Conservation (phyloP, 1,139 yeast species). For the Scheffersomyces lignicola region DNA sequence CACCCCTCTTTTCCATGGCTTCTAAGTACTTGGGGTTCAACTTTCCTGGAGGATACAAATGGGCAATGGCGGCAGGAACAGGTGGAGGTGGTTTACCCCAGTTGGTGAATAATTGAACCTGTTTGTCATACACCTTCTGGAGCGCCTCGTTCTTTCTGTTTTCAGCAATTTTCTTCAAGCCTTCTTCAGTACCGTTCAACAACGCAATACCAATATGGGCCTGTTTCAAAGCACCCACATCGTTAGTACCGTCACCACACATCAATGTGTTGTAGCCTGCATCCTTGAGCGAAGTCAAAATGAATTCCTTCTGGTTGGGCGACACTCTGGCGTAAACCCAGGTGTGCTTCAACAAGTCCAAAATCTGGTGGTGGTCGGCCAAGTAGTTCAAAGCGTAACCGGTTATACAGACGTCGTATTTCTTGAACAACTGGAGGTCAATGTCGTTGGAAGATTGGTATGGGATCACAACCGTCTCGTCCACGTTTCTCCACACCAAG, state of each 20-base stretch:
- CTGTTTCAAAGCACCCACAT: conserved; percentile 98
- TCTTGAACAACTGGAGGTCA: conserved; percentile 57
- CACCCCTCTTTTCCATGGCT: conserved; percentile 84
- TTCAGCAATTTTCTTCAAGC: conserved; percentile 87
- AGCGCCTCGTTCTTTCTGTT: conserved; percentile 67
- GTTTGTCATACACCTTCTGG: conserved; percentile 78
- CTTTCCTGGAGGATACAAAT: conserved; percentile 95
- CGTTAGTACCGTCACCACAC: conserved; percentile 99
- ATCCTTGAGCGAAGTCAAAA: conserved; percentile 78
- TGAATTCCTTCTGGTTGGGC: conserved; percentile 91
- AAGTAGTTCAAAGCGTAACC: conserved; percentile 84
- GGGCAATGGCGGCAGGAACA: conserved; percentile 86
- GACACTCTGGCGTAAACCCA: conserved; percentile 99
- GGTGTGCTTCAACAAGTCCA: conserved; percentile 75
- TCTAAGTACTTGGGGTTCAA: conserved; percentile 82
- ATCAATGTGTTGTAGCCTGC: conserved; percentile 91
- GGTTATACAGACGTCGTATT: conserved; percentile 86
- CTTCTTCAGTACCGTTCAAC: conserved; percentile 94
- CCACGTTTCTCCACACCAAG: conserved; percentile 83
- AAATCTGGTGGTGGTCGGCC: conserved; percentile 62
- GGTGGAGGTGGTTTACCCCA: conserved; percentile 90
- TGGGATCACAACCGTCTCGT: conserved; percentile 72
- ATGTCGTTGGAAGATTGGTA: conserved; percentile 62
- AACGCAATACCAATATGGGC: conserved; percentile 98
- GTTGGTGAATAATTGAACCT: conserved; percentile 68